Base-by-base conservation (phyloP, 1,139 yeast genomes). In the Pichia sp. region DNA sequence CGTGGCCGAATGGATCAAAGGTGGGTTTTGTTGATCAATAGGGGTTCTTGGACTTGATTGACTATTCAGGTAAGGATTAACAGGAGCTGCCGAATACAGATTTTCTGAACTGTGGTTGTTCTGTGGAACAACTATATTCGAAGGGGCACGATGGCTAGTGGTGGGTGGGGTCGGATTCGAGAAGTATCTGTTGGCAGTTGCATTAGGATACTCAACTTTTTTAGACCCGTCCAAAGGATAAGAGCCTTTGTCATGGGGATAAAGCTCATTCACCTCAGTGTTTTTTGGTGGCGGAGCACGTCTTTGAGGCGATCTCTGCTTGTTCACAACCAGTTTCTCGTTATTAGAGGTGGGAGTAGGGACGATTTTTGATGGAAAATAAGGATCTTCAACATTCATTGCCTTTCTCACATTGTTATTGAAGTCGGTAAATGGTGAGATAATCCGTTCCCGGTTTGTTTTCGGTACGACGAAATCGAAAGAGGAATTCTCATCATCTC, bases 361-460 rank as follows among this genome's bases (percentile, higher is more conserved):
- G n/a, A 36, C 15, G 13, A 15, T 32, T 32, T 29, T n/a, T 16
- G 31, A 26, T n/a, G 49, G 15, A n/a, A n/a, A 16, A 13, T 26
- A 16, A 15, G 42, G 7, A 8, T 43, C 29, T 8, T 45, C 19
- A 32, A 40, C 26, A 30, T 48, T 41, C 46, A 41, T 48, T 42
- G 71, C 61, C 56, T 67, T 67, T 43, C 70, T 69, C 61, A 77
- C 78, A 54, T 78, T 79, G 48, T 74, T 73, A 61, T 76, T 77
- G 66, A 81, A 79, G 59, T 79, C 83, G 41, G 78, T 68, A 63
- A 79, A 80, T 59, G 82, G 84, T 1, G 85, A 69, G 31, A 68
- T 50, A 8, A 61, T 61, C 47, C 72, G 54, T 6, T 51, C 53
- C 5, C 46, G 43, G 19, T 43, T 40, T 4, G 58, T 19, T 53